phyloP scores from a whole-genome alignment of 176 grass and related monocot species.

The Oryza glaberrima region DNA sequence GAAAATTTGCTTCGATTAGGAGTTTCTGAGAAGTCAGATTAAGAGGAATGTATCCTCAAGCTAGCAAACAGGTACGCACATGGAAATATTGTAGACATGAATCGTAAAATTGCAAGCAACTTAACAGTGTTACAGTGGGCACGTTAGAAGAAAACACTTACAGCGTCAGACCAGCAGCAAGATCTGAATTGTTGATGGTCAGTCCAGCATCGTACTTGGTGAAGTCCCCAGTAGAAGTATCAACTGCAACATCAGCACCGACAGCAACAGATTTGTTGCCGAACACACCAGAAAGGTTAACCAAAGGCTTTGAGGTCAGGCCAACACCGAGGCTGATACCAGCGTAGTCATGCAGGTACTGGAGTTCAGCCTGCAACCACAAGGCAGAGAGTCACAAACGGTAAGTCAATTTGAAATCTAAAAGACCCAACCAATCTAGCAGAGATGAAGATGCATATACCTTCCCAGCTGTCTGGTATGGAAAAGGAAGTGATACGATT shows the following conservation, averaged over 20 bases:
- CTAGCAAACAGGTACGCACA: background rate
- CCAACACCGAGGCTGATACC: constrained; percentile 57
- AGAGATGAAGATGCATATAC: constrained; percentile 33
- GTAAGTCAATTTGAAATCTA: background rate
- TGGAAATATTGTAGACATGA: background rate
- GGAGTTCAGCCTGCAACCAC: constrained; percentile 63
- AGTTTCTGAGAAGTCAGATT: constrained; percentile 8
- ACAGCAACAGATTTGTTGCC: constrained; percentile 58
- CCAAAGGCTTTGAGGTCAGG: constrained; percentile 61
- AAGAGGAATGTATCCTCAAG: background rate
- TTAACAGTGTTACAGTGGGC: background rate
- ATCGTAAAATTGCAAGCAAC: background rate
- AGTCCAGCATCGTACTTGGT: constrained; percentile 69
- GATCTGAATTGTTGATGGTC: constrained; percentile 51
- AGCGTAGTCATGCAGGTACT: constrained; percentile 74
- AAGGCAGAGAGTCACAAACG: constrained; percentile 24
- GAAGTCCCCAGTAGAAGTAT: constrained; percentile 56
- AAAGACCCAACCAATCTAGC: constrained; percentile 7
- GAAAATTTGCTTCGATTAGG: background rate
- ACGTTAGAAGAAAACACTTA: constrained; percentile 46
- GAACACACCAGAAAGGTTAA: constrained; percentile 68
- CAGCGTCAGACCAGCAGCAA: constrained; percentile 60
- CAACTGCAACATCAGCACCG: constrained; percentile 74
- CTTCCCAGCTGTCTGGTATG: constrained; percentile 61
- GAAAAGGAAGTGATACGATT: constrained; percentile 58